These are phyloP conservation scores for Aspergillus sp. DNA, from an alignment of 2,329 filamentous ascomycete species.

Conservation along the genomic window DNA sequence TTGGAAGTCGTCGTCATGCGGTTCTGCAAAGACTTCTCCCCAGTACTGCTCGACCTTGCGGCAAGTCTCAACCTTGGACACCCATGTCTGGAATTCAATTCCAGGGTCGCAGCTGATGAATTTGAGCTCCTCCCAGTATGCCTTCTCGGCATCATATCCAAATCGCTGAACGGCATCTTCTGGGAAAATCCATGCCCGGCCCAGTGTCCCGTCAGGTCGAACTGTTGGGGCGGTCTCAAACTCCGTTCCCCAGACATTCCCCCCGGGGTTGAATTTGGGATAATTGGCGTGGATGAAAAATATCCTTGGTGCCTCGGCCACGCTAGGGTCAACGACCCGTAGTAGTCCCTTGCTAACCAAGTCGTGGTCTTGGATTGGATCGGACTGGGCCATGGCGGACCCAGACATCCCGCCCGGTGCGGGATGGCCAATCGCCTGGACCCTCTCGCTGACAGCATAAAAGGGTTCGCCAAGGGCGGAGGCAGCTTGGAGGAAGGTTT, in stretches of 20 bases:
- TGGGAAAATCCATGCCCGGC: slow-evolving; percentile 38
- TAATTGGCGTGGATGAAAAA: slow-evolving; percentile 45
- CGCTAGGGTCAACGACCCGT: slow-evolving; percentile 33
- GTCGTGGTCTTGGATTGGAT: slow-evolving; percentile 39
- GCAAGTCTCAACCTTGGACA: slow-evolving; percentile 31
- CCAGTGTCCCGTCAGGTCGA: slow-evolving; percentile 35
- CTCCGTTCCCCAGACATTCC: slow-evolving; percentile 37
- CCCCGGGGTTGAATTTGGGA: slow-evolving; percentile 43
- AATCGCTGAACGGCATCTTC: slow-evolving; percentile 35
- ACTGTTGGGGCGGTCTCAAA: slow-evolving; percentile 40
- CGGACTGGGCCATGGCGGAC: slow-evolving; percentile 40
- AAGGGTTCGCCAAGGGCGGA: slow-evolving; percentile 32
- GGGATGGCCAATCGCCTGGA: slow-evolving; percentile 35
- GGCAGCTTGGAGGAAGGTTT: slow-evolving; percentile 39
- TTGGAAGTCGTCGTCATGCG: slow-evolving; percentile 32
- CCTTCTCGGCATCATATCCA: slow-evolving; percentile 40
- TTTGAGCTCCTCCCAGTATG: slow-evolving; percentile 44
- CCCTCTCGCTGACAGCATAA: slow-evolving; percentile 38
- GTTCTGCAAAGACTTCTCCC: slow-evolving; percentile 34
- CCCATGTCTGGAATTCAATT: slow-evolving; percentile 35
- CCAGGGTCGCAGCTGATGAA: slow-evolving; percentile 41
- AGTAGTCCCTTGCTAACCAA: slow-evolving; percentile 32
- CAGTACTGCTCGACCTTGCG: slow-evolving; percentile 34
- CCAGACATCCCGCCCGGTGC: slow-evolving; percentile 28
- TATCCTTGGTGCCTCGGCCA: slow-evolving; percentile 31